Evolutionary conservation across 257 asterid species (phyloP).

Genomic region (Primulina huaijiensis): DNA sequence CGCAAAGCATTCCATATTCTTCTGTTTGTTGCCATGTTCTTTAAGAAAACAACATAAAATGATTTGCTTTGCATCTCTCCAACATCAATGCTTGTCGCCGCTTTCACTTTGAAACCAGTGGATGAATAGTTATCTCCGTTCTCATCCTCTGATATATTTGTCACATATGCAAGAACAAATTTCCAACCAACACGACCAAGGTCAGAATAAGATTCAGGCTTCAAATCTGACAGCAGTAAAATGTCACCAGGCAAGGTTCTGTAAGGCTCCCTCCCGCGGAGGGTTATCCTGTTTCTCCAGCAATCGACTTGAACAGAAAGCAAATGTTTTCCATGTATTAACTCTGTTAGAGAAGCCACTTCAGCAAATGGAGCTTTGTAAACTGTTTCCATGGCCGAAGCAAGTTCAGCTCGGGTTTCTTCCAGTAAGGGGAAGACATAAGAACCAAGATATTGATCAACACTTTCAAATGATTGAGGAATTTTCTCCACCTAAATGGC

Average conservation of each 20-base stretch:
- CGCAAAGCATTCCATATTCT: slow-evolving; percentile 49
- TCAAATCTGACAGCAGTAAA: slow-evolving; percentile 34
- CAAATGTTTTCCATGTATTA: not conserved
- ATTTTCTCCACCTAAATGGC: slow-evolving; percentile 45
- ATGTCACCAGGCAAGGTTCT: slow-evolving; percentile 51
- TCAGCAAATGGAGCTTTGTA: slow-evolving; percentile 51
- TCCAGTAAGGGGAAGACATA: slow-evolving; percentile 47
- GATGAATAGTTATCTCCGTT: slow-evolving; percentile 15
- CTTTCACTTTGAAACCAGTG: slow-evolving; percentile 27
- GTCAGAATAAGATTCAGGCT: slow-evolving; percentile 39
- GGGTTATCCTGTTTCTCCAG: slow-evolving; percentile 40
- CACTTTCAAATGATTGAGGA: slow-evolving; percentile 38
- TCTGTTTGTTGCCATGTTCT: slow-evolving; percentile 32
- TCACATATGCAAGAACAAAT: slow-evolving; percentile 45
- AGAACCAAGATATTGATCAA: slow-evolving; percentile 41
- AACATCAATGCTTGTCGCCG: slow-evolving; percentile 15
- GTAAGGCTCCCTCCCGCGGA: slow-evolving; percentile 39
- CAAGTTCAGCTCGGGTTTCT: slow-evolving; percentile 52
- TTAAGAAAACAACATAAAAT: slow-evolving; percentile 40
- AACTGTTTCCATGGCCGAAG: slow-evolving; percentile 40
- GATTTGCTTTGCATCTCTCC: slow-evolving; percentile 7
- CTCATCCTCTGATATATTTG: slow-evolving; percentile 23
- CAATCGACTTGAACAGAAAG: slow-evolving; percentile 26
- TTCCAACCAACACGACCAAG: slow-evolving; percentile 29
- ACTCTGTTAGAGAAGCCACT: slow-evolving; percentile 23